Base-by-base conservation (phyloP, 768 basidiomycete genomes). In the Clavaria fumosa region DNA sequence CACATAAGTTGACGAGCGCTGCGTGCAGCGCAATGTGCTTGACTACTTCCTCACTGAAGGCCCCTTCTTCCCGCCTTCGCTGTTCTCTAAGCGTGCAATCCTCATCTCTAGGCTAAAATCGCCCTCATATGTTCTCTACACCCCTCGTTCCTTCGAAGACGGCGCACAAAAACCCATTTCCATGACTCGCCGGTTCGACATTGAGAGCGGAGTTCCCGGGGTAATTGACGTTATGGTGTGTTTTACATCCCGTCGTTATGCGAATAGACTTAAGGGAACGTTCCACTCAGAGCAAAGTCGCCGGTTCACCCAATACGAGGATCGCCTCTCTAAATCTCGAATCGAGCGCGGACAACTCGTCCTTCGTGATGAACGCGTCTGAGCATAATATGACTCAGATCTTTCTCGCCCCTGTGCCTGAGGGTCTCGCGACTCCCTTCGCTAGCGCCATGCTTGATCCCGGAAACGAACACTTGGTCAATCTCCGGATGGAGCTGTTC, bases 291-390 rank as follows among this genome's bases (percentile, higher is more conserved):
- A 27, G 41, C 48, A 35, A 40, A 22, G 39, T 43, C 6, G 26
- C 38, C 12, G 10, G 11, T 19, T 5, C 31, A 23, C 40, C n/a
- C n/a, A n/a, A n/a, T n/a, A n/a, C n/a, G n/a, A n/a, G 51, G 31
- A 57, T 66, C 35, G 67, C 64, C 12, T 65, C 58, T 5, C 56
- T 68, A 10, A 55, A 62, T 21, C 49, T 69, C 38, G 52, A 45
- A 39, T 39, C 54, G 27, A 35, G 53, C 18, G 43, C 23, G 23
- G 37, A 43, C 24, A 50, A 54, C 38, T 53, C 53, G 19, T 47
- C 50, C 11, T 64, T 63, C 45, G 50, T 59, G 28, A 48, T 75
- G 36, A 65, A 65, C 46, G 72, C 70, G 4, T 71, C 71, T 3
- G 56, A 64, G 31, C 64, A 67, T 36, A 48, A 53, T 33, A 72